Evolutionary conservation across 495 filamentous ascomycete genomes (phyloP).

Genomic region (Aspergillus hancockii): DNA sequence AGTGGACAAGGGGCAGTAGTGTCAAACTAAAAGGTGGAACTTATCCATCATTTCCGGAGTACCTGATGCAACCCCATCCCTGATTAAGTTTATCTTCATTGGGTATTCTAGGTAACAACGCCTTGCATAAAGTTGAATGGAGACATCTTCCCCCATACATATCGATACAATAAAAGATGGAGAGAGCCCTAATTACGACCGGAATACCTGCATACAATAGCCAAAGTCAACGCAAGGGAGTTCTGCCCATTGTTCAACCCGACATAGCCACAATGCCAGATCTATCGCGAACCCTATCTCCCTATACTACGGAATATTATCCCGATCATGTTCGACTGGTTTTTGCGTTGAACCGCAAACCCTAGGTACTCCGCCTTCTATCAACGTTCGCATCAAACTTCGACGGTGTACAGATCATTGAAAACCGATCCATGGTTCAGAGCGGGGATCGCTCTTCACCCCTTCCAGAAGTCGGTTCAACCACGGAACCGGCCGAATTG

Average conservation of each 20-base stretch:
- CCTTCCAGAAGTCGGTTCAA: conserved; percentile 6
- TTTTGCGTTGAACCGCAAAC: neutral
- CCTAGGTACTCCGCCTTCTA: neutral
- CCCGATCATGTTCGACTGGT: neutral
- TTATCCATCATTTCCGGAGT: neutral
- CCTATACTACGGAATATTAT: neutral
- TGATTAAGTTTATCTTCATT: neutral
- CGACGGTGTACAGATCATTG: conserved; percentile 3
- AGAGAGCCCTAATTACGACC: neutral
- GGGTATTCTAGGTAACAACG: neutral
- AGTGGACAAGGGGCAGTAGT: neutral
- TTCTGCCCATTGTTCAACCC: neutral
- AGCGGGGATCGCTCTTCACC: conserved; percentile 12
- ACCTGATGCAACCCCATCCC: neutral
- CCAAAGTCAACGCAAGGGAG: neutral
- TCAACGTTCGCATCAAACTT: neutral
- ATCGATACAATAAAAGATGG: neutral
- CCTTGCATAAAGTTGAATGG: neutral
- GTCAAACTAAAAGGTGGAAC: neutral
- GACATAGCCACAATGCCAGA: conserved; percentile 1
- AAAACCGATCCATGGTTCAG: conserved; percentile 21
- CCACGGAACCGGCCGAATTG: conserved; percentile 10
- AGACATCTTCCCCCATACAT: neutral
- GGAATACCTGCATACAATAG: neutral
- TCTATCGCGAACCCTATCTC: neutral